These are phyloP conservation scores for Phytophthora constricta DNA, from an alignment of 352 stramenopile species.

Conservation along the genomic window DNA sequence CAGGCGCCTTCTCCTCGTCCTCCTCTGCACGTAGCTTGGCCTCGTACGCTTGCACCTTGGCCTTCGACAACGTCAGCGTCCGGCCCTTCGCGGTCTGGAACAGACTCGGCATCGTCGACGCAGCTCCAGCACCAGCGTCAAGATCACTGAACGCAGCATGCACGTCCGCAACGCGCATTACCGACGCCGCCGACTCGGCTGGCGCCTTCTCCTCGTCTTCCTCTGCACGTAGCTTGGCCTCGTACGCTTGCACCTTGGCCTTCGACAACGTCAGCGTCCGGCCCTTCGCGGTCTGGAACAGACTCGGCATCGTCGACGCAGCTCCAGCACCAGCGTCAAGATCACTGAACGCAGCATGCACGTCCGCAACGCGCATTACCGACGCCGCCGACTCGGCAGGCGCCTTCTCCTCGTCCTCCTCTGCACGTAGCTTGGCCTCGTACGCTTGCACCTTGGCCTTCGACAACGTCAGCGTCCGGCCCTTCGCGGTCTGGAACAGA, in stretches of 20 bases:
- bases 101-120: background rate
- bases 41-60: slow-evolving; percentile 23
- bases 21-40: slow-evolving; percentile 11
- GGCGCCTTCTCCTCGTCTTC: background rate
- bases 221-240: slow-evolving; percentile 13
- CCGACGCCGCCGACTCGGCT: background rate
- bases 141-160: too few relatives aligned
- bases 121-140: background rate
- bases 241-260: slow-evolving; percentile 21
- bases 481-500: slow-evolving; percentile 41
- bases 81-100: slow-evolving; percentile 31
- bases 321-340: background rate
- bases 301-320: slow-evolving; percentile 17
- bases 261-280: slow-evolving; percentile 27
- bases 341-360: background rate
- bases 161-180: too few relatives aligned
- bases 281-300: slow-evolving; percentile 27
- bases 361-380: too few relatives aligned
- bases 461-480: slow-evolving; percentile 29
- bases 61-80: slow-evolving; percentile 24
- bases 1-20: background rate
- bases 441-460: slow-evolving; percentile 34
- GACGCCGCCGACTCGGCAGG: background rate
- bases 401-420: slow-evolving; percentile 10
- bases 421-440: slow-evolving; percentile 15